Percentiles rank a stretch among this genome's conserved stretches.
Evolutionary conservation across 306 rosid species (phyloP).

Genomic region (Nissolia schottii): DNA sequence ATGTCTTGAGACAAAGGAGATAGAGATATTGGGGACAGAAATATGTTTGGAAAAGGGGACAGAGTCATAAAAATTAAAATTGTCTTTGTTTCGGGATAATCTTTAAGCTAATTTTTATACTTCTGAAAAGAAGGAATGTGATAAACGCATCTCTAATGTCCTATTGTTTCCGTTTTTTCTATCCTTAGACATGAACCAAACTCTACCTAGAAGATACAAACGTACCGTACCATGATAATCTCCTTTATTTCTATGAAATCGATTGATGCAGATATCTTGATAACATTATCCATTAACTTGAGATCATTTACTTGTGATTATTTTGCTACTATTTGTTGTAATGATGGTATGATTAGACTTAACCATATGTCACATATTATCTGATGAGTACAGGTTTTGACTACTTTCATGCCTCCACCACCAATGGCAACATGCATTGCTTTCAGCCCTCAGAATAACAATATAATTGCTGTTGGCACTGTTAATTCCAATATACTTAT

Average conservation of each 20-base stretch:
- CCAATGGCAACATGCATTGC: slow-evolving; percentile 37
- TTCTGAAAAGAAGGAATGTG: too few relatives aligned
- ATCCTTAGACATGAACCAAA: too few relatives aligned
- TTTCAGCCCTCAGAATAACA: slow-evolving; percentile 30
- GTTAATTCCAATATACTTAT: slow-evolving; percentile 30
- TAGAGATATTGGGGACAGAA: too few relatives aligned
- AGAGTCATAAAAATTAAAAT: too few relatives aligned
- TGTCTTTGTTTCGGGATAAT: too few relatives aligned
- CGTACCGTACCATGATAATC: neutral
- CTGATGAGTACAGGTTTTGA: slow-evolving; percentile 23
- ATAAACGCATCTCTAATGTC: too few relatives aligned
- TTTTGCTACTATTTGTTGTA: neutral
- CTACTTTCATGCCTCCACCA: slow-evolving; percentile 23
- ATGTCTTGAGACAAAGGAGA: too few relatives aligned
- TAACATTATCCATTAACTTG: neutral
- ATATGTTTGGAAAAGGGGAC: too few relatives aligned
- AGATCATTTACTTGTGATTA: neutral
- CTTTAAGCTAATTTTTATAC: too few relatives aligned
- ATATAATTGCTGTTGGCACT: slow-evolving; percentile 38
- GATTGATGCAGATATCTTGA: neutral
- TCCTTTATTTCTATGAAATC: neutral
- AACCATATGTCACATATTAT: neutral
- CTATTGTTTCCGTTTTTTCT: too few relatives aligned
- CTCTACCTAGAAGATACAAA: neutral
- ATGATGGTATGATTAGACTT: neutral